Percentiles rank a stretch among this genome's conserved stretches.
Conservation (phyloP, 2,329 filamentous ascomycete species). For the Tolypocladium ophioglossoides region DNA sequence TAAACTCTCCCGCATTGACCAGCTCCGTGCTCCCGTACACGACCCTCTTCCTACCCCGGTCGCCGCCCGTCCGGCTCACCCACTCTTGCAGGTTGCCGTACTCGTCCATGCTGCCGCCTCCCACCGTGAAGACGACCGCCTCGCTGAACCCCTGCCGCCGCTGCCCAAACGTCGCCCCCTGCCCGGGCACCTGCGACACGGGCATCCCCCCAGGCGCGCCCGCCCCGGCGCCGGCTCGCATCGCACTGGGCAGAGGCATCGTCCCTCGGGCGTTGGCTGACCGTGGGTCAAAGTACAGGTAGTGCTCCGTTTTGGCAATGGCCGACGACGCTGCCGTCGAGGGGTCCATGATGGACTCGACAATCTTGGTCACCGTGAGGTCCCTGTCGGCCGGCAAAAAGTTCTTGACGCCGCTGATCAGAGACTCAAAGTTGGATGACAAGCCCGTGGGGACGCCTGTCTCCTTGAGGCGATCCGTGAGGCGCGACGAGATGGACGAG, state of each 20-base stretch:
- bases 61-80: constrained; percentile 66
- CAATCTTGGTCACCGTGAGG: constrained; percentile 93
- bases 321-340: constrained; percentile 80
- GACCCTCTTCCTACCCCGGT: constrained; percentile 63
- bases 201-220: constrained; percentile 37
- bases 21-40: constrained; percentile 92
- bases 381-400: constrained; percentile 95
- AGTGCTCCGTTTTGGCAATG: constrained; percentile 92
- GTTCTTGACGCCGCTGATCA: constrained; percentile 95
- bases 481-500: constrained; percentile 78
- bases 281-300: constrained; percentile 93
- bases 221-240: constrained; percentile 31
- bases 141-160: constrained; percentile 81
- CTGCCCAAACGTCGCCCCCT: constrained; percentile 80
- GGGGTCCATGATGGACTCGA: constrained; percentile 96
- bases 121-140: constrained; percentile 87
- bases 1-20: constrained; percentile 58
- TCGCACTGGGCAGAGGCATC: constrained; percentile 67
- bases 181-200: constrained; percentile 46
- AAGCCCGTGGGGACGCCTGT: constrained; percentile 62
- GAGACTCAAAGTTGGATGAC: constrained; percentile 77
- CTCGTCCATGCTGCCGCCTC: constrained; percentile 96
- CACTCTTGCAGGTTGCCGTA: constrained; percentile 97
- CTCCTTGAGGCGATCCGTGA: constrained; percentile 91
- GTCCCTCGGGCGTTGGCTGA: constrained; percentile 88